These are phyloP conservation scores for Plasmodium fragile DNA, from an alignment of 169 alveolate species.

Conservation along the genomic window DNA sequence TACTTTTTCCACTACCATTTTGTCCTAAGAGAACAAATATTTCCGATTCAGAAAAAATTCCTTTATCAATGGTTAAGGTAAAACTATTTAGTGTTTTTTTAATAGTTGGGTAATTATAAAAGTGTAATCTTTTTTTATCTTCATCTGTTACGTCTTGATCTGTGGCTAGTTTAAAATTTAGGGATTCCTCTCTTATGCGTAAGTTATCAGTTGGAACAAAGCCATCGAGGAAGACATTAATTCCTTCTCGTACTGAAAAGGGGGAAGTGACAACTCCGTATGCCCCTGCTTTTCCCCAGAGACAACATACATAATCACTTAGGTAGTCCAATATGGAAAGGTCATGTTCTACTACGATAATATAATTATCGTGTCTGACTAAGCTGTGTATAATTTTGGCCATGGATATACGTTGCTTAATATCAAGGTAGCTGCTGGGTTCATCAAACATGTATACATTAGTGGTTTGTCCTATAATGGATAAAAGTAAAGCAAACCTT, in stretches of 20 bases:
- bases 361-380: conserved; percentile 93
- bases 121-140: conserved; percentile 86
- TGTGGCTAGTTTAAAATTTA: conserved; percentile 92
- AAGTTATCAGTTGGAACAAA: conserved; percentile 99
- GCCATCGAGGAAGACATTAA: conserved; percentile 98
- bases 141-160: conserved; percentile 82
- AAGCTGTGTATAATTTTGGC: conserved; percentile 94
- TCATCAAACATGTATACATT: conserved; percentile 99
- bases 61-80: conserved; percentile 91
- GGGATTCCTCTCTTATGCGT: conserved; percentile 98
- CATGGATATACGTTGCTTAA: conserved; percentile 97
- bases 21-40: conserved; percentile 98
- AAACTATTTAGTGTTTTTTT: conserved; percentile 92
- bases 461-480: conserved; percentile 92
- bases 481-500: conserved; percentile 97
- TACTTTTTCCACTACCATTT: conserved; percentile 99
- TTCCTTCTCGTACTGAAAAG: conserved; percentile 98
- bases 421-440: conserved; percentile 99
- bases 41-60: conserved; percentile 96
- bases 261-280: conserved; percentile 99
- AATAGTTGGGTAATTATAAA: conserved; percentile 86
- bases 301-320: conserved; percentile 98
- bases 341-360: conserved; percentile 99
- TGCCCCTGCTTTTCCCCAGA: conserved; percentile 99
- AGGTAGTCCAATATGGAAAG: conserved; percentile 98